Evolutionary conservation across 192 early-diverging fungal genomes (phyloP), one percentile per base, ranked within the genome.

Genomic region (Diversispora epigaea): DNA sequence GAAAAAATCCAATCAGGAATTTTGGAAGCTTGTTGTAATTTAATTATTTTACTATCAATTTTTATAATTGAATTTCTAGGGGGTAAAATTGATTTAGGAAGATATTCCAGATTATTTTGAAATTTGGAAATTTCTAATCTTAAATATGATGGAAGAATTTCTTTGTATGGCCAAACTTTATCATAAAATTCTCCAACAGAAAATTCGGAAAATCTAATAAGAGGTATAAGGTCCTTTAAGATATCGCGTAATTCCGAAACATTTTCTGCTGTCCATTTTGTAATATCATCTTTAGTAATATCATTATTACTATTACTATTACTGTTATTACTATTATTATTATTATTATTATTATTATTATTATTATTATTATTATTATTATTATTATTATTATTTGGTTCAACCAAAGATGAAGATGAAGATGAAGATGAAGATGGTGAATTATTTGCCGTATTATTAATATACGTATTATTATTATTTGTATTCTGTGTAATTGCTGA

Each of bases 191-290:
- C 50, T 14, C 56, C 44, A 4, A 4, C 6, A 21, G 73, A 55
- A 52, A 75, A 41, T 41, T 75, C 73, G 0, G 45, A 40, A 56
- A 75, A 75, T 52, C 73, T 54, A 43, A 75, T 75, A 10, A 65
- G 25, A 7, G 60, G 60, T 14, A 75, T 75, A 55, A 32, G 45
- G 8, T 75, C 41, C 14, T 65, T 62, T 40, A 75, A 54, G 6
- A 41, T 75, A 10, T 75, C 32, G n/a, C 32, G 22, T 12, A 75
- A 54, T 4, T 54, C 15, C 19, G 52, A 46, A 25, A 65, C 41
- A 40, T 75, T 47, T 12, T 65, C 47, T 55, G 17, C n/a, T 9
- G 44, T 43, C 62, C 56, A 65, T 21, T 54, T 52, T 32, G 8
- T 19, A 32, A 74, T 39, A 60, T 49, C 46, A 8, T 21, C 19